A percentile compares a stretch with the other conserved stretches of the same genome.
These are phyloP conservation scores for Sclerotinia borealis DNA, from an alignment of 2,329 filamentous ascomycete species.

Conservation along the genomic window DNA sequence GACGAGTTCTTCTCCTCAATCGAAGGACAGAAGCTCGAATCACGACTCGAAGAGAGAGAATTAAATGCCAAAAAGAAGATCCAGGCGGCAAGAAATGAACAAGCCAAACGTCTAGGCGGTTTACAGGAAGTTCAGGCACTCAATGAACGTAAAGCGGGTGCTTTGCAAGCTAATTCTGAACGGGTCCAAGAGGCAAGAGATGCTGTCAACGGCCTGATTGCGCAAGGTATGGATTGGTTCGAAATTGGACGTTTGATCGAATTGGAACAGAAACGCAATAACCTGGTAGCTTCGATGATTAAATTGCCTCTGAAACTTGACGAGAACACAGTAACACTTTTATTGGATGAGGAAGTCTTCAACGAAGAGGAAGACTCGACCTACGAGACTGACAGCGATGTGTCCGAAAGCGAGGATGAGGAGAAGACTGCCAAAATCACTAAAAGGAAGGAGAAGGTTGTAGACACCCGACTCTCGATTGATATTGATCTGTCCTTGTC, in stretches of 20 bases:
- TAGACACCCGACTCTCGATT: conserved; percentile 57
- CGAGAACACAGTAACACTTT: conserved; percentile 81
- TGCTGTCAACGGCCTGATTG: conserved; percentile 85
- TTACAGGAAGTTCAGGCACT: conserved; percentile 74
- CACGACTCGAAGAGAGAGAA: conserved; percentile 74
- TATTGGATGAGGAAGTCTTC: conserved; percentile 61
- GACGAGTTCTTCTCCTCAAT: conserved; percentile 97
- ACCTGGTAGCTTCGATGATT: conserved; percentile 82
- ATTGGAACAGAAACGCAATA: conserved; percentile 72
- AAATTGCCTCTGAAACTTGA: conserved; percentile 80
- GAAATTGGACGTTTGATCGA: conserved; percentile 85
- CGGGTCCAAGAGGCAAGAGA: conserved; percentile 89
- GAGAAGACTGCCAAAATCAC: conserved; percentile 34
- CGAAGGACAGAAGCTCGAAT: conserved; percentile 88
- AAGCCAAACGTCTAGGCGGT: conserved; percentile 76
- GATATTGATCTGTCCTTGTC: conserved; percentile 80
- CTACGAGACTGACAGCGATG: conserved; percentile 61
- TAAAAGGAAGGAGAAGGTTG: conserved; percentile 35
- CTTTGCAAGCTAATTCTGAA: conserved; percentile 85
- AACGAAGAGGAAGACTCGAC: conserved; percentile 46
- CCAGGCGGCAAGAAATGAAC: conserved; percentile 76
- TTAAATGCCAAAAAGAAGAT: conserved; percentile 76
- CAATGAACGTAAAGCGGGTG: conserved; percentile 81
- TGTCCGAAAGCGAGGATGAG: conserved; percentile 51
- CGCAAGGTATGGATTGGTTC: conserved; percentile 95